Percentiles rank a stretch among this genome's conserved stretches.
phyloP scores from a whole-genome alignment of 2,329 filamentous ascomycete genomes.

The Septoria linicola region DNA sequence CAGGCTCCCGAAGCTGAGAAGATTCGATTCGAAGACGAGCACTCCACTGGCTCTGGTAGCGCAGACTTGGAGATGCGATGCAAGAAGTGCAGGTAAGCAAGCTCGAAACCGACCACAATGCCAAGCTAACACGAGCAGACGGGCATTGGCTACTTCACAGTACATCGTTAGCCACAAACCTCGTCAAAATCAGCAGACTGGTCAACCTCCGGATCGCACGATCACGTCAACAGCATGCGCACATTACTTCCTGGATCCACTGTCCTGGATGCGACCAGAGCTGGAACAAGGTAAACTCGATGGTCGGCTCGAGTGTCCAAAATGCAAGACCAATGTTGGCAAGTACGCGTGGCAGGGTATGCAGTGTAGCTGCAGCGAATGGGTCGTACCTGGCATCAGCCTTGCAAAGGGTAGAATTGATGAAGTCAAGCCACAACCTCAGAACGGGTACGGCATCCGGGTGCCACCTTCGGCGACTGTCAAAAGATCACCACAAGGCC shows the following conservation, averaged over 20 bases:
- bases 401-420: slow-evolving; percentile 81
- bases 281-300: slow-evolving; percentile 81
- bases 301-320: slow-evolving; percentile 81
- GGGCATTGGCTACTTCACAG: slow-evolving; percentile 60
- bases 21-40: slow-evolving; percentile 78
- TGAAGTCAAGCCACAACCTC: slow-evolving; percentile 50
- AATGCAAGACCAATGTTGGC: slow-evolving; percentile 80
- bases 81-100: slow-evolving; percentile 77
- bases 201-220: slow-evolving; percentile 18
- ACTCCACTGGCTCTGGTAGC: slow-evolving; percentile 41
- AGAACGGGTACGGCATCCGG: slow-evolving; percentile 37
- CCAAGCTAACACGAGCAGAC: slow-evolving; percentile 43
- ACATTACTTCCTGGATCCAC: slow-evolving; percentile 86
- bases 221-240: slow-evolving; percentile 58
- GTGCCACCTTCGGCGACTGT: slow-evolving; percentile 33
- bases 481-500: slow-evolving; percentile 17
- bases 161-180: slow-evolving; percentile 67
- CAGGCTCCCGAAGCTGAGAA: slow-evolving; percentile 73
- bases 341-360: slow-evolving; percentile 97
- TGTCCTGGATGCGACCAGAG: slow-evolving; percentile 89
- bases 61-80: slow-evolving; percentile 69
- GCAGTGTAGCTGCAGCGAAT: slow-evolving; percentile 84
- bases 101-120: background rate
- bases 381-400: slow-evolving; percentile 89
- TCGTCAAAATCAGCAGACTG: slow-evolving; percentile 13